Evolutionary conservation across 805 yeast species (phyloP).

Genomic region (Nakazawaea ishiwadae): DNA sequence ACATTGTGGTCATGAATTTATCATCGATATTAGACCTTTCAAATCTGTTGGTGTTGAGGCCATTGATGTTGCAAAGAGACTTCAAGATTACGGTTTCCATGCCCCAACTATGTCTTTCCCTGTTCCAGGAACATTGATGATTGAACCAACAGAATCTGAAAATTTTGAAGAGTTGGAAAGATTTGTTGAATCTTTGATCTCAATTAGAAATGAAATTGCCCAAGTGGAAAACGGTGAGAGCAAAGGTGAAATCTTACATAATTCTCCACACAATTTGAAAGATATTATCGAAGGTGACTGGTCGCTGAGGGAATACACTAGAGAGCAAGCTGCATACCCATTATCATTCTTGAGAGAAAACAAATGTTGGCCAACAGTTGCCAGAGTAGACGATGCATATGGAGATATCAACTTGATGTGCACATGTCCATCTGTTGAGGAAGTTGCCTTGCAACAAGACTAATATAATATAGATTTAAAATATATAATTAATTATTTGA

Average conservation of each 20-base stretch:
- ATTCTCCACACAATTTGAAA: constrained; percentile 86
- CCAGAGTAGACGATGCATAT: constrained; percentile 89
- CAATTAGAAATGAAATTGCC: constrained; percentile 79
- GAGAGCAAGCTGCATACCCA: constrained; percentile 94
- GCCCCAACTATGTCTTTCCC: constrained; percentile 99
- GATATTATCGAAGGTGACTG: constrained; percentile 76
- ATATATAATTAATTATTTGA: no score
- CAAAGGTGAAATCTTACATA: constrained; percentile 68
- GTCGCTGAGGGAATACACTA: constrained; percentile 81
- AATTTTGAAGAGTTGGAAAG: constrained; percentile 83
- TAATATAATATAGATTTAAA: background rate
- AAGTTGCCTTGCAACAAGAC: constrained; percentile 36
- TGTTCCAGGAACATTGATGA: constrained; percentile 94
- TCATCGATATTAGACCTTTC: constrained; percentile 83
- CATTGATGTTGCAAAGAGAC: constrained; percentile 92
- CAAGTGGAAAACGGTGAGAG: constrained; percentile 63
- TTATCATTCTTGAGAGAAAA: constrained; percentile 62
- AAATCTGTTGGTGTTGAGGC: constrained; percentile 84
- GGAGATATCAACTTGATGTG: constrained; percentile 92
- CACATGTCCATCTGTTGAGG: constrained; percentile 87
- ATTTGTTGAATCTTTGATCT: constrained; percentile 80
- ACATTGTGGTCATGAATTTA: constrained; percentile 96
- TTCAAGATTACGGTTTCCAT: constrained; percentile 98
- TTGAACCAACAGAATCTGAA: constrained; percentile 97
- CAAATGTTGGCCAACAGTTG: constrained; percentile 95